Evolutionary conservation across 768 basidiomycete genomes (phyloP).

Genomic region (Mycena floridula): DNA sequence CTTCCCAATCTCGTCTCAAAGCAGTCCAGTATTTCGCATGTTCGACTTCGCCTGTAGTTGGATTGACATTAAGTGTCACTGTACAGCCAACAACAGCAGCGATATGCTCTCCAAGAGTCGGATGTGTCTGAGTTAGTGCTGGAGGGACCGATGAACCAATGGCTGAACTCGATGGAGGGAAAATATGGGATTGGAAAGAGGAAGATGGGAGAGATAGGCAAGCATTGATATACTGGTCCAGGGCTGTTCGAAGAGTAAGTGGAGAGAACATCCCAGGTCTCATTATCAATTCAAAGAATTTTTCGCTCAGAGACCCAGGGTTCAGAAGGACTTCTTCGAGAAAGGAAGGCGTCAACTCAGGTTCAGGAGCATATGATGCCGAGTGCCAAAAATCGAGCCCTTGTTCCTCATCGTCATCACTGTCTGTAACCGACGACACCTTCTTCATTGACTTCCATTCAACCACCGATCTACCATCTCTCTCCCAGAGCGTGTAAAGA

Average conservation of each 20-base stretch:
- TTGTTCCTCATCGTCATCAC: not conserved
- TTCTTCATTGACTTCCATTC: slow-evolving; percentile 22
- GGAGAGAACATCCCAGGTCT: slow-evolving; percentile 85
- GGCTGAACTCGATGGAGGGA: not conserved
- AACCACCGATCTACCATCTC: slow-evolving; percentile 67
- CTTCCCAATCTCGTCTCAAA: slow-evolving; percentile 91
- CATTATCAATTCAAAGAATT: slow-evolving; percentile 79
- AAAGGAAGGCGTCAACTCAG: slow-evolving; percentile 77
- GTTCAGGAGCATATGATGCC: slow-evolving; percentile 59
- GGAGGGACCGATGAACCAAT: slow-evolving; percentile 24
- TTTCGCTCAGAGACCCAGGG: slow-evolving; percentile 66
- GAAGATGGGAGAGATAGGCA: slow-evolving; percentile 61
- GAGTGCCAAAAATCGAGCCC: slow-evolving; percentile 37
- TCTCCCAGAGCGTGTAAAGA: slow-evolving; percentile 76
- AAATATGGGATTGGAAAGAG: slow-evolving; percentile 13
- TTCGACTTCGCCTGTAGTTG: slow-evolving; percentile 74
- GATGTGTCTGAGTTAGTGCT: slow-evolving; percentile 56
- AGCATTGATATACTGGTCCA: slow-evolving; percentile 75
- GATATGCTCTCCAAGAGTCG: slow-evolving; percentile 68
- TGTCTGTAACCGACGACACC: not conserved
- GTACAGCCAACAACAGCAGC: slow-evolving; percentile 84
- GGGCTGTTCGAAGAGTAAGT: slow-evolving; percentile 72
- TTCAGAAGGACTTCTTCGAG: slow-evolving; percentile 78
- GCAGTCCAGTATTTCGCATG: slow-evolving; percentile 79
- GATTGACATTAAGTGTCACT: slow-evolving; percentile 64